Evolutionary conservation across 2,329 filamentous ascomycete species (phyloP).

Genomic region (Moelleriella libera): DNA sequence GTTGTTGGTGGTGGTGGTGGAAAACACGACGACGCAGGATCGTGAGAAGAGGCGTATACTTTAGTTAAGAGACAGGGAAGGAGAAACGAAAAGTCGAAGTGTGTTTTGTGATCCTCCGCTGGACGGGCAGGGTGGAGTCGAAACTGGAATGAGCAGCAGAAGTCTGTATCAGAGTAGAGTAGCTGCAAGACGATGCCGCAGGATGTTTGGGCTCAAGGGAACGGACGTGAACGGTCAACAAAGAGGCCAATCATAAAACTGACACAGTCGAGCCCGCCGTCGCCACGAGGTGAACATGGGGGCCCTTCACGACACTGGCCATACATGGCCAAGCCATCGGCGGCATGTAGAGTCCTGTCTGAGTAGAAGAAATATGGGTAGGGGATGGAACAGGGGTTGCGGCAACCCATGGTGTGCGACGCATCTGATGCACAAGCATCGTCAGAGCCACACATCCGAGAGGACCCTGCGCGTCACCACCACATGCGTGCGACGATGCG

Average conservation of each 20-base stretch:
- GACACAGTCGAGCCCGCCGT: background rate
- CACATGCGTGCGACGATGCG: background rate
- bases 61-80: background rate
- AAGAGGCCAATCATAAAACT: background rate
- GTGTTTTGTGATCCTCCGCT: background rate
- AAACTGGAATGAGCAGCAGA: background rate
- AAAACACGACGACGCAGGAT: background rate
- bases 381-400: constrained; percentile 9
- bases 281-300: background rate
- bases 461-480: constrained; percentile 1
- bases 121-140: background rate
- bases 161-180: background rate
- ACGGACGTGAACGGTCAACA: constrained; percentile 5
- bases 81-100: background rate
- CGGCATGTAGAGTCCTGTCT: background rate
- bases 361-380: background rate
- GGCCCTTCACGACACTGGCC: background rate
- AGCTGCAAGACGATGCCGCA: background rate
- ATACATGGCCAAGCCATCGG: background rate
- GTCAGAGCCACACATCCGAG: constrained; percentile 4
- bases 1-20: background rate
- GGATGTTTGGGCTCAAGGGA: background rate
- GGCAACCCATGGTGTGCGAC: constrained; percentile 28
- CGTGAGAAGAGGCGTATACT: background rate
- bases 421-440: constrained; percentile 27